A percentile compares a stretch with the other conserved stretches of the same genome.
Evolutionary conservation across 257 asterid species (phyloP).

Genomic region (Solanum sparsipilum): DNA sequence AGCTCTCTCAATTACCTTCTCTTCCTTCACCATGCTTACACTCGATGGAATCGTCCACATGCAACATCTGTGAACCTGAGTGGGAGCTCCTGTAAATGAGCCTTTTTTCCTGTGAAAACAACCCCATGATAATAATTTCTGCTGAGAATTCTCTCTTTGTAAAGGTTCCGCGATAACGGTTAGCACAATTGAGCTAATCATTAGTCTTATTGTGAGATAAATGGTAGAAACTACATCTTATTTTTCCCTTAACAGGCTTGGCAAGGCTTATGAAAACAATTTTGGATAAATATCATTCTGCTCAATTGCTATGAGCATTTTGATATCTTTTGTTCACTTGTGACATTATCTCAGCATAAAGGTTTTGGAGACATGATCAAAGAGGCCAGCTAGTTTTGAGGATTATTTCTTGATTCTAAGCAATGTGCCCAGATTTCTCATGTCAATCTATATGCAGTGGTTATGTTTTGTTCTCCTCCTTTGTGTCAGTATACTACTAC

Average conservation of each 20-base stretch:
- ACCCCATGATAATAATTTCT: background rate
- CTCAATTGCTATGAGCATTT: background rate
- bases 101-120: background rate
- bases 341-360: background rate
- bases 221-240: background rate
- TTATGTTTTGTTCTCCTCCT: constrained; percentile 8
- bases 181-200: background rate
- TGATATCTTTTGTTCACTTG: background rate
- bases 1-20: constrained; percentile 11
- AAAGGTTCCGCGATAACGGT: background rate
- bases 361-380: background rate
- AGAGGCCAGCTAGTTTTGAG: constrained; percentile 39
- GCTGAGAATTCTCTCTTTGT: background rate
- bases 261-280: background rate
- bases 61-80: constrained; percentile 32
- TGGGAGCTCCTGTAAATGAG: constrained; percentile 56
- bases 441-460: constrained; percentile 61
- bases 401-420: constrained; percentile 46
- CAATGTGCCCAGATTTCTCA: constrained; percentile 71
- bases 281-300: background rate
- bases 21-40: constrained; percentile 4
- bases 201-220: background rate
- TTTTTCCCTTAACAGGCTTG: background rate
- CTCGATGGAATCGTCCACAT: constrained; percentile 8
- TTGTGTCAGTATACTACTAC: background rate